Evolutionary conservation across 2,329 filamentous ascomycete genomes (phyloP), one percentile per base, ranked within the genome.

Genomic region (Cladosporium sp.): DNA sequence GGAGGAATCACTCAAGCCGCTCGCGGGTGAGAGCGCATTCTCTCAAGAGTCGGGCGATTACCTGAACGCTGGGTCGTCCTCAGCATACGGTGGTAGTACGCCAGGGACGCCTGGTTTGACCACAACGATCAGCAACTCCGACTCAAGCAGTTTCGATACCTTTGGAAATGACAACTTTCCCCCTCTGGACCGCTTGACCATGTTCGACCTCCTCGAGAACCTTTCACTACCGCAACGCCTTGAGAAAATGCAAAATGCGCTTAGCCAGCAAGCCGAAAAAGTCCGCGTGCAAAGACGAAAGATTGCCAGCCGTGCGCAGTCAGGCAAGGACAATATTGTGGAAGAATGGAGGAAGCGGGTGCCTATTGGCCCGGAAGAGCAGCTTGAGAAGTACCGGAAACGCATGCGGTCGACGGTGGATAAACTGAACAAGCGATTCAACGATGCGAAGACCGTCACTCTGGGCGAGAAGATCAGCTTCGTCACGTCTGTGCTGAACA

Each of bases 201-300:
- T 97, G 54, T 89, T 98, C 63, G 93, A 98, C 66, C 79, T 98
- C 45, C 81, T 98, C 59, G 92, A 96, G 72, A 97, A 96, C 68
- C 72, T 98, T 58, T 88, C 91, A 5, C 77, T 98, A 32, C 86
- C 90, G 1, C 87, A 95, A 64, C 87, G 92, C 62, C 79, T 98
- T 16, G 93, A 97, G 71, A 93, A 87, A 74, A 79, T 96, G 59
- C 91, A 96, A 65, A 86, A 82, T 62, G 86, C 87, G 35, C 78
- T 97, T 54, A 85, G 85, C 28, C 81, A 83, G 4, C 91, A 96
- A 71, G 92, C 84, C 3, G 84, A 93, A 61, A 93, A 88, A 70
- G 86, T 97, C 32, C 84, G 85, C 57, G 84, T 84, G 65, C 92
- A 93, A 56, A 83, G 87, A 63, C 86, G 93, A 67, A 89, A 83